phyloP scores from a whole-genome alignment of 306 rosid species.

The Sicyos edulis region DNA sequence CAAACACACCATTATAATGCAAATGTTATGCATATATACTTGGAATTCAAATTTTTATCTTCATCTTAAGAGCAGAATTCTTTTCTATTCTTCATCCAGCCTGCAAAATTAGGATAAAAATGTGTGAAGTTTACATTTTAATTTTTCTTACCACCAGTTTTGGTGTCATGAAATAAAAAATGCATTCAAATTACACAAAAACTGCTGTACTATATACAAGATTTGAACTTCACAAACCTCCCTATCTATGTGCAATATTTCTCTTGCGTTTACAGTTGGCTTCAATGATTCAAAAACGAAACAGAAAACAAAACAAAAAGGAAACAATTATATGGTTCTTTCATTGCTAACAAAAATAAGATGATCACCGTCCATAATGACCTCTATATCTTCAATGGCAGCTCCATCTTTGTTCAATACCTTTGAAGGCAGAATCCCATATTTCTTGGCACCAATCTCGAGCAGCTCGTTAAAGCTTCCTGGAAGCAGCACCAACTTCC shows the following conservation, averaged over 20 bases:
- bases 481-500: constrained; percentile 73
- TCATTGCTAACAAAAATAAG: constrained; percentile 42
- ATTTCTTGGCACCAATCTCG: constrained; percentile 65
- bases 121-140: not conserved
- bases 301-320: constrained; percentile 3
- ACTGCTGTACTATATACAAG: not conserved
- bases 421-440: constrained; percentile 35
- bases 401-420: constrained; percentile 58
- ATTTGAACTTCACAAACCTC: constrained; percentile 6
- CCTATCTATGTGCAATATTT: not conserved
- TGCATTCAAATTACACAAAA: not conserved
- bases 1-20: too few relatives aligned
- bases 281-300: not conserved
- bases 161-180: not conserved
- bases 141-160: not conserved
- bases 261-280: constrained; percentile 16
- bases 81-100: too few relatives aligned
- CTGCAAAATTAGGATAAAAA: not conserved
- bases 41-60: too few relatives aligned
- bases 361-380: constrained; percentile 84
- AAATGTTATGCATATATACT: too few relatives aligned
- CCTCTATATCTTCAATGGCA: constrained; percentile 64
- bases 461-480: constrained; percentile 52
- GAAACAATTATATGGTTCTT: not conserved
- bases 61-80: too few relatives aligned